Evolutionary conservation across 805 yeast genomes (phyloP).

Genomic region (Metschnikowia amazonensis): DNA sequence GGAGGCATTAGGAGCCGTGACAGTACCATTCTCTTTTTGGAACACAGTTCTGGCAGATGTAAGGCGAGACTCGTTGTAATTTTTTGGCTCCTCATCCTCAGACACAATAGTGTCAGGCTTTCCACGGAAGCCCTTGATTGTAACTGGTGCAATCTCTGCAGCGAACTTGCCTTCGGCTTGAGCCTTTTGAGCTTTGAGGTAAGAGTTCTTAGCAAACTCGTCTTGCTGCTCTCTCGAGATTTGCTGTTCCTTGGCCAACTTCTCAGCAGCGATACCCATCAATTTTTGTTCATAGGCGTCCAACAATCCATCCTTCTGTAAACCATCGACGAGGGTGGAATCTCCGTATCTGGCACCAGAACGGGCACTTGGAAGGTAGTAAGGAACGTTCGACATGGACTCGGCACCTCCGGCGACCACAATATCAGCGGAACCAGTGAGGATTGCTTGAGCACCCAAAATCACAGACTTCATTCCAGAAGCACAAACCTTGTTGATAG

Average conservation of each 20-base stretch:
- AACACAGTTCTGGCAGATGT: constrained; percentile 89
- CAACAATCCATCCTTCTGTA: constrained; percentile 86
- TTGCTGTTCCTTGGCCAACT: constrained; percentile 80
- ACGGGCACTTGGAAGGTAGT: constrained; percentile 84
- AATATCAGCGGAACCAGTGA: constrained; percentile 85
- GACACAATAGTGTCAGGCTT: constrained; percentile 74
- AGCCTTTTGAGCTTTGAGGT: constrained; percentile 82
- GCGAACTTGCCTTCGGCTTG: constrained; percentile 76
- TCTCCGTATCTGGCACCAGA: constrained; percentile 90
- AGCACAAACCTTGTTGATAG: constrained; percentile 96
- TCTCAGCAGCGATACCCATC: constrained; percentile 98
- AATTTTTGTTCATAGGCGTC: constrained; percentile 87
- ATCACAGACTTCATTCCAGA: constrained; percentile 92
- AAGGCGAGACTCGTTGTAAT: constrained; percentile 73
- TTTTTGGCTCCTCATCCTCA: constrained; percentile 79
- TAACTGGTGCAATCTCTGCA: constrained; percentile 80
- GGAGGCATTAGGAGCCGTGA: constrained; percentile 96
- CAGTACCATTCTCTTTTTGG: constrained; percentile 90
- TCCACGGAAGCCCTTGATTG: constrained; percentile 82
- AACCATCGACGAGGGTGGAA: constrained; percentile 73
- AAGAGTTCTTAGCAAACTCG: constrained; percentile 77
- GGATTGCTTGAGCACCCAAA: constrained; percentile 83
- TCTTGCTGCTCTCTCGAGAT: constrained; percentile 87
- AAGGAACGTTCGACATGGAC: constrained; percentile 94
- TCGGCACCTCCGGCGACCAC: constrained; percentile 98